phyloP scores from a whole-genome alignment of 2,329 filamentous ascomycete species.

The Waltergamsia citrina region DNA sequence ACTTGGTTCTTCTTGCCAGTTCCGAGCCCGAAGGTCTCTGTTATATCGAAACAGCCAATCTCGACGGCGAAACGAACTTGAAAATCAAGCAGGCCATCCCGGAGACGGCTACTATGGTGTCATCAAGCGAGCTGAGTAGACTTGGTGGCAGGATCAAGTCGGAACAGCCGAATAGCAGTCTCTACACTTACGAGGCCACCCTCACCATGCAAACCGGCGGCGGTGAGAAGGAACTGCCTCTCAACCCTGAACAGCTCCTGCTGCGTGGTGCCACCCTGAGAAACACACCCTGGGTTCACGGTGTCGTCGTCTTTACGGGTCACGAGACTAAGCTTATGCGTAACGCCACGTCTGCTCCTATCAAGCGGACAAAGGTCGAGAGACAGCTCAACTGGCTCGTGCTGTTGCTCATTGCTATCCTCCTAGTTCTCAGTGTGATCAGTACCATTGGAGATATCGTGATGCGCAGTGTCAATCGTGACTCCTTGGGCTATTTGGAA shows the following conservation, averaged over 20 bases:
- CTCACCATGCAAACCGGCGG: slow-evolving; percentile 84
- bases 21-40: slow-evolving; percentile 96
- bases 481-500: slow-evolving; percentile 63
- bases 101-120: slow-evolving; percentile 83
- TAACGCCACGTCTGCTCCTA: slow-evolving; percentile 92
- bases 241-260: slow-evolving; percentile 87
- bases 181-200: slow-evolving; percentile 97
- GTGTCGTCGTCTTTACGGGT: slow-evolving; percentile 83
- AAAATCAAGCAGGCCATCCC: slow-evolving; percentile 98
- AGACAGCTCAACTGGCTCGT: slow-evolving; percentile 90
- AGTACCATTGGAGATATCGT: slow-evolving; percentile 88
- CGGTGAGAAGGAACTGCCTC: slow-evolving; percentile 82
- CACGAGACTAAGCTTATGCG: slow-evolving; percentile 99
- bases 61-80: slow-evolving; percentile 95
- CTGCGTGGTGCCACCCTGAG: slow-evolving; percentile 87
- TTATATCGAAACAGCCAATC: slow-evolving; percentile 96
- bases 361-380: slow-evolving; percentile 96
- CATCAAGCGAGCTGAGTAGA: slow-evolving; percentile 74
- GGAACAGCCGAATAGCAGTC: slow-evolving; percentile 94
- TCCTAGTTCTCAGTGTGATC: slow-evolving; percentile 76
- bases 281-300: slow-evolving; percentile 96
- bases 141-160: slow-evolving; percentile 81
- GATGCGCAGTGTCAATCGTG: slow-evolving; percentile 53
- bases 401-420: slow-evolving; percentile 75
- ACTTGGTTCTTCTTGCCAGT: slow-evolving; percentile 83